These are phyloP conservation scores for Podila verticillata DNA, from an alignment of 192 early-diverging fungal species.

Conservation along the genomic window DNA sequence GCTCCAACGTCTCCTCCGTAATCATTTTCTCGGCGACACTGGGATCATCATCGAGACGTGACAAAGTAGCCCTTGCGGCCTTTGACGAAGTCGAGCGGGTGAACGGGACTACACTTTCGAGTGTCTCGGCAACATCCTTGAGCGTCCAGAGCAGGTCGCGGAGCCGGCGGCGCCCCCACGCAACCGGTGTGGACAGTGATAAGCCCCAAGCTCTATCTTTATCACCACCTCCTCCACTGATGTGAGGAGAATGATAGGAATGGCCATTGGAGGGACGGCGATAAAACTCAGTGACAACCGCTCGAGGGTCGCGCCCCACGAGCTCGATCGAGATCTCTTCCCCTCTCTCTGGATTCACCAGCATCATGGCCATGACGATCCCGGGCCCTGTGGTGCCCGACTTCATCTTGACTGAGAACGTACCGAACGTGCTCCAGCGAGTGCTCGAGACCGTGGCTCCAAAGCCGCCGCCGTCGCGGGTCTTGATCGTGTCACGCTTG, in stretches of 20 bases:
- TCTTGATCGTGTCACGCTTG: constrained; percentile 44
- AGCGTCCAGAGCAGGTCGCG: neutral
- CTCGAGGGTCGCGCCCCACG: constrained; percentile 31
- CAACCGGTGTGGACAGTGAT: neutral
- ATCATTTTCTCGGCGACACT: neutral
- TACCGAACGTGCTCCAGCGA: constrained; percentile 67
- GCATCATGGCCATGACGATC: constrained; percentile 63
- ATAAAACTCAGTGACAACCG: constrained; percentile 32
- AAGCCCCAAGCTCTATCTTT: neutral
- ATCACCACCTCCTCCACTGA: neutral
- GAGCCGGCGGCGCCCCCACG: neutral
- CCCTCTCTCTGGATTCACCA: constrained; percentile 55
- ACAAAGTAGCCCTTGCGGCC: neutral
- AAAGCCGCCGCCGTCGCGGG: constrained; percentile 55
- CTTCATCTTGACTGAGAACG: constrained; percentile 60
- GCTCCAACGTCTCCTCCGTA: constrained; percentile 18
- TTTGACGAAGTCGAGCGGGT: neutral
- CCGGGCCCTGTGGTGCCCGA: constrained; percentile 63
- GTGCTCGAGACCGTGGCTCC: constrained; percentile 67
- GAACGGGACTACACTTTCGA: neutral
- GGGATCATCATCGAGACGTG: neutral
- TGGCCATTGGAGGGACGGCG: neutral
- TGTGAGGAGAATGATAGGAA: neutral
- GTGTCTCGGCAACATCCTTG: neutral
- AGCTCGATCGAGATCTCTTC: constrained; percentile 44